Evolutionary conservation across 2,329 filamentous ascomycete species (phyloP).

Genomic region (Phoma sp.): DNA sequence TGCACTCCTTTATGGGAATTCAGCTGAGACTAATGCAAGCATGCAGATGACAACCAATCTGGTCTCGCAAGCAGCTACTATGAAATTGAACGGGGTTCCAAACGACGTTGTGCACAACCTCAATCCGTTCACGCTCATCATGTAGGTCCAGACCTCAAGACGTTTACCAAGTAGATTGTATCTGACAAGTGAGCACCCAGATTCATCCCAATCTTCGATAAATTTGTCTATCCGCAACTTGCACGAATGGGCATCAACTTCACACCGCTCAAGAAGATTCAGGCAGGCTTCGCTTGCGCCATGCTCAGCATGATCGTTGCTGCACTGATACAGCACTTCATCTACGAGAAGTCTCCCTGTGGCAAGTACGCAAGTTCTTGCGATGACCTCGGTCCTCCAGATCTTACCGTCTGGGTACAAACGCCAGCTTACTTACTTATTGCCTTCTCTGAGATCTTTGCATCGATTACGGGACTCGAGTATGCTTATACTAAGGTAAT

Average conservation of each 20-base stretch:
- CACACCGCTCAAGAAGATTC: slow-evolving; percentile 76
- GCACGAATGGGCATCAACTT: slow-evolving; percentile 68
- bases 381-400: slow-evolving; percentile 38
- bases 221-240: slow-evolving; percentile 68
- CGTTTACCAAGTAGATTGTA: not conserved
- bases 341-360: slow-evolving; percentile 54
- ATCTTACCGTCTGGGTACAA: slow-evolving; percentile 61
- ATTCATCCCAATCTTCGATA: slow-evolving; percentile 69
- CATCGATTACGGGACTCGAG: slow-evolving; percentile 70
- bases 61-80: slow-evolving; percentile 55
- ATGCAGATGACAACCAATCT: slow-evolving; percentile 67
- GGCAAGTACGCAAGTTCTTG: slow-evolving; percentile 49
- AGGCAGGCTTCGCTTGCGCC: slow-evolving; percentile 70
- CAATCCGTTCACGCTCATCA: slow-evolving; percentile 74
- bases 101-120: slow-evolving; percentile 80
- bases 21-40: not conserved
- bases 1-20: not conserved
- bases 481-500: slow-evolving; percentile 63
- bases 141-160: slow-evolving; percentile 47
- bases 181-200: not conserved
- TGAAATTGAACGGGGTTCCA: slow-evolving; percentile 65
- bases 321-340: slow-evolving; percentile 61
- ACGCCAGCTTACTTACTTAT: slow-evolving; percentile 59
- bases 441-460: slow-evolving; percentile 64
- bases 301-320: slow-evolving; percentile 66